These are phyloP conservation scores for Pseudomassariella vexata DNA, from an alignment of 2,329 filamentous ascomycete genomes.

Conservation along the genomic window DNA sequence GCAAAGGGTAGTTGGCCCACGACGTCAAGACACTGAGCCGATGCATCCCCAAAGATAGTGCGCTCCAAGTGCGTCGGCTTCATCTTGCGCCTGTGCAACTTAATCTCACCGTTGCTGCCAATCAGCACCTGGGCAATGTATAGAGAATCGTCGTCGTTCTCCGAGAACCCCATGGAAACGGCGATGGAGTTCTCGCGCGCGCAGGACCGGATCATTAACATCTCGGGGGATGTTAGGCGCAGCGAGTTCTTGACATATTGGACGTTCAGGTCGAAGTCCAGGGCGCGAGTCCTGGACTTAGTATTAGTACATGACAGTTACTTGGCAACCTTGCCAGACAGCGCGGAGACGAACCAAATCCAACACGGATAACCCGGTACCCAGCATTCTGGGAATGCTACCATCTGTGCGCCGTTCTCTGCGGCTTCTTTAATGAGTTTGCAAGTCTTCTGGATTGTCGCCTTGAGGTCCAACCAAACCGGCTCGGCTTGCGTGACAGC, in stretches of 20 bases:
- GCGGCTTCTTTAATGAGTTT: conserved; percentile 43
- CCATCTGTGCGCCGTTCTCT: conserved; percentile 35
- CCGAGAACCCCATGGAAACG: conserved; percentile 38
- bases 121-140: conserved; percentile 43
- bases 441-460: conserved; percentile 40
- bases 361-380: conserved; percentile 39
- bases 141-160: conserved; percentile 28
- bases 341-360: conserved; percentile 32
- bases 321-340: no score
- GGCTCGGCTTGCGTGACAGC: conserved; percentile 50
- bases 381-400: conserved; percentile 40
- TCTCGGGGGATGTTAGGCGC: conserved; percentile 23
- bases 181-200: conserved; percentile 31
- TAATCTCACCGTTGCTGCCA: conserved; percentile 30
- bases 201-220: conserved; percentile 26
- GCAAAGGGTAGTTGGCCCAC: conserved; percentile 23
- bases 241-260: conserved; percentile 28
- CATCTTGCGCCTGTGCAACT: conserved; percentile 38
- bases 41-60: conserved; percentile 41
- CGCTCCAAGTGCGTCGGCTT: conserved; percentile 50
- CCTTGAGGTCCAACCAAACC: conserved; percentile 44
- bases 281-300: conserved; percentile 25
- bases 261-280: conserved; percentile 23
- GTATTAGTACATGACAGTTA: no score
- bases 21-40: conserved; percentile 28